Base-by-base conservation (phyloP, 2,329 filamentous ascomycete genomes). In the Ceratocystis smalleyi region DNA sequence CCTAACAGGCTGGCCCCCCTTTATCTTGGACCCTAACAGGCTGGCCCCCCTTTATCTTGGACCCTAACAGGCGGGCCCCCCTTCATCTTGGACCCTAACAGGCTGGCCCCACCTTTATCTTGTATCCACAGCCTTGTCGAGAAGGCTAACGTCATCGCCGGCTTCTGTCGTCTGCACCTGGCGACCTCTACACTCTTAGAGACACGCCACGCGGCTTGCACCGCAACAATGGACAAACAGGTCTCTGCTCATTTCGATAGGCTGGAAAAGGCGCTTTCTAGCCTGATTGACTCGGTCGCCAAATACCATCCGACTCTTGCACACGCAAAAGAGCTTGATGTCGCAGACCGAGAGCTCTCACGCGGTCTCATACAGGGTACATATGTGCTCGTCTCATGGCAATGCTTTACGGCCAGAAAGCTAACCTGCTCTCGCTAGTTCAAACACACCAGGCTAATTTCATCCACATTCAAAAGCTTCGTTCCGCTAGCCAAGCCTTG, bases 241-340 rank as follows among this genome's bases (percentile, higher is more conserved):
- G 78, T 88, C 5, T 83, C 87, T 68, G 72, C 71, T 57, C 83
- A 81, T 69, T 86, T 88, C 67, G 82, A 86, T 71, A 81, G 83
- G 60, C 77, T 88, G 35, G 85, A 88, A 69, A 82, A 81, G 70
- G 83, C 84, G 0, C 77, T 95, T 22, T 80, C 81, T 12, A 83
- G 77, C 32, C 78, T 95, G 43, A 85, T 91, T 69, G 87, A 91
- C 72, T 91, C 88, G 0, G 87, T 95, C 67, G 81, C 88, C 5
- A 88, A 89, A 68, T 92, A 91, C 75, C 89, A 91, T 70, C 89
- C 89, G 0, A 88, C 86, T 5, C 77, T 82, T 3, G 74, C 78
- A 43, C 82, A 85, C 30, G 87, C 86, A 5, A 77, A 82, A 65
- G 86, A 91, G 68, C 82, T 95, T 8, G 77, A 87, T 19, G 77